These are phyloP conservation scores for Fusarium bactridioides DNA, from an alignment of 2,329 filamentous ascomycete genomes.

Conservation along the genomic window DNA sequence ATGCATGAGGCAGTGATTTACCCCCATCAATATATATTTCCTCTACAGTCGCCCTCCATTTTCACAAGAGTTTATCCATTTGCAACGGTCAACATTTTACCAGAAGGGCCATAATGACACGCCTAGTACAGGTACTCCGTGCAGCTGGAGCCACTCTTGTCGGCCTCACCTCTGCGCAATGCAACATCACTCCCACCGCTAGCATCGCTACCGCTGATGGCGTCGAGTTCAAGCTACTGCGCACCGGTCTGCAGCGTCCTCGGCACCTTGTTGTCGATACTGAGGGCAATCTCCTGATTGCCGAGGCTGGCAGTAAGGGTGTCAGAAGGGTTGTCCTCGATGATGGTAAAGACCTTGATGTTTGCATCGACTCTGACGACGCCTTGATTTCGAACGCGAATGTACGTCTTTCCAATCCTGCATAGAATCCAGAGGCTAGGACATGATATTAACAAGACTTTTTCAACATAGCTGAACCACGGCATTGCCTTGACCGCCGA, in stretches of 20 bases:
- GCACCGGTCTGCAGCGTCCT: not conserved
- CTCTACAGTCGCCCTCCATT: too few relatives aligned
- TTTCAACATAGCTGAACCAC: not conserved
- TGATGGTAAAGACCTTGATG: not conserved
- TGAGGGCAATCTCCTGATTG: not conserved
- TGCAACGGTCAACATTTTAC: not conserved
- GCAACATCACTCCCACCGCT: not conserved
- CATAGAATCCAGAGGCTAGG: fast-evolving
- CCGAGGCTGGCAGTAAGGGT: not conserved
- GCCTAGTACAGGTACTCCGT: not conserved
- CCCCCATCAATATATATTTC: not conserved
- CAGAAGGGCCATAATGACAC: not conserved
- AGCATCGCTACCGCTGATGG: conserved; percentile 3
- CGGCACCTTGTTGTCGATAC: conserved; percentile 4
- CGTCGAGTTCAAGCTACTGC: not conserved
- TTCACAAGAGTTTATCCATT: fast-evolving
- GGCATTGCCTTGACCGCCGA: conserved; percentile 2
- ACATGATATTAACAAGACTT: not conserved
- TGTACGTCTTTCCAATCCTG: not conserved
- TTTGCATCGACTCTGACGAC: conserved; percentile 5
- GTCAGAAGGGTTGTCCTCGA: conserved; percentile 7
- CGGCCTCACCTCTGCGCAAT: not conserved
- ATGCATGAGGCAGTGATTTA: not conserved
- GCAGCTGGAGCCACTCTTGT: not conserved
- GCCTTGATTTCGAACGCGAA: not conserved